Conservation (phyloP, 441 rosid species). For the Erodium trifolium region DNA sequence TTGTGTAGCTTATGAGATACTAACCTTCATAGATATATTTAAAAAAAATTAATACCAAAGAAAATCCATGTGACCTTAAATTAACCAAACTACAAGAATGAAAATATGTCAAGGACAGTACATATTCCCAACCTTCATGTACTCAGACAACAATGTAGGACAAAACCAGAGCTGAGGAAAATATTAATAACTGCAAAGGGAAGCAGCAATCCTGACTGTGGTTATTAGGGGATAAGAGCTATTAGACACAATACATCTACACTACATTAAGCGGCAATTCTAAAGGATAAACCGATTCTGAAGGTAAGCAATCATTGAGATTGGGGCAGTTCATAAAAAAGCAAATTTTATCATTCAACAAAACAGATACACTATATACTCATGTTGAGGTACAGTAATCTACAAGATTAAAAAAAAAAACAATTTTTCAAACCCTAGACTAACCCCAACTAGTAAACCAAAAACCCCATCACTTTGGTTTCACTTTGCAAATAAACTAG, state of each 20-base stretch:
- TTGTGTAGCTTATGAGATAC: conserved; percentile 3
- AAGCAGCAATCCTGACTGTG: not conserved
- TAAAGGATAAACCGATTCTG: not conserved
- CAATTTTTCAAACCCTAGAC: not conserved
- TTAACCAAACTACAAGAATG: not conserved
- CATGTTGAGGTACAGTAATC: not conserved
- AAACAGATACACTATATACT: not conserved
- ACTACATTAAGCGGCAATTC: not conserved
- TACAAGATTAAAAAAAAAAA: not conserved
- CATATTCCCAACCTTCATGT: no score
- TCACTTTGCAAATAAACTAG: not conserved
- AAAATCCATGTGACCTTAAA: not conserved
- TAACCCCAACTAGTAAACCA: conserved; percentile 1
- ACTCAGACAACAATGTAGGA: not conserved
- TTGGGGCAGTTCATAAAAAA: not conserved
- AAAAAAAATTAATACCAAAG: not conserved
- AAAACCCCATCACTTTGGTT: not conserved
- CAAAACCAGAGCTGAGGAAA: not conserved
- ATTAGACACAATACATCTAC: conserved; percentile 1
- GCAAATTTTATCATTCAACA: not conserved
- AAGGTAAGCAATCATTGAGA: not conserved
- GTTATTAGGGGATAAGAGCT: not conserved
- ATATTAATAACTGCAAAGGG: not conserved
- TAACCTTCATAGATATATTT: not conserved
- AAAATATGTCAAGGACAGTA: not conserved